These are phyloP conservation scores for Tetrahymena malaccensis DNA, from an alignment of 73 alveolate genomes.

Conservation along the genomic window DNA sequence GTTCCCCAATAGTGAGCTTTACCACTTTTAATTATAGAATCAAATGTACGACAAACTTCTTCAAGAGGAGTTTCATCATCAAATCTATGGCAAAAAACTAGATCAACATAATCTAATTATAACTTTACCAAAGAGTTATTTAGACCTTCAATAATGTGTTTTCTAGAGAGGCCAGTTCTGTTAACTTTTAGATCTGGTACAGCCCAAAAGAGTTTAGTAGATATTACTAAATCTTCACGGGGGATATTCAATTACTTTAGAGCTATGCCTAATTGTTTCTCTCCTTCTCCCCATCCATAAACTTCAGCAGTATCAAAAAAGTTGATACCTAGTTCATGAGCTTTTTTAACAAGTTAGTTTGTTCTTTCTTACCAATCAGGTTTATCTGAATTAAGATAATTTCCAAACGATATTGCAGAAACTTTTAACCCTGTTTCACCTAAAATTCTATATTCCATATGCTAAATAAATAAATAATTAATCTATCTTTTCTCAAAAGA, in stretches of 20 bases:
- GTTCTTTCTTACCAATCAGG: constrained; percentile 19
- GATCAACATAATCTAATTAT: constrained; percentile 76
- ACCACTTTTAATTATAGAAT: constrained; percentile 76
- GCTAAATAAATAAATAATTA: too few species aligned
- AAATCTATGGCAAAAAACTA: constrained; percentile 83
- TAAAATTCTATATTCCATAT: constrained; percentile 80
- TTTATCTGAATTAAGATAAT: constrained; percentile 62
- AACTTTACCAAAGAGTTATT: constrained; percentile 67
- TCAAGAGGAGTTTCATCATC: constrained; percentile 82
- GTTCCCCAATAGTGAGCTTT: constrained; percentile 97
- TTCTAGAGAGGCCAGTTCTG: constrained; percentile 62
- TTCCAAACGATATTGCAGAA: constrained; percentile 76
- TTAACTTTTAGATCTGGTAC: constrained; percentile 6
- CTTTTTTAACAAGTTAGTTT: constrained; percentile 38
- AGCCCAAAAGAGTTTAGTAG: constrained; percentile 75
- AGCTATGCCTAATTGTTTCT: constrained; percentile 42
- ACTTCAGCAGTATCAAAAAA: constrained; percentile 93
- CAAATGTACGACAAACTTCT: constrained; percentile 83
- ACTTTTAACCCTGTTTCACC: constrained; percentile 89
- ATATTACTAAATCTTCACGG: constrained; percentile 66
- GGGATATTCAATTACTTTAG: constrained; percentile 31
- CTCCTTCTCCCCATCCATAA: constrained; percentile 84
- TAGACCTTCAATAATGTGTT: constrained; percentile 75
- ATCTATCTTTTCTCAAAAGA: too few species aligned
- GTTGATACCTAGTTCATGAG: constrained; percentile 78